Evolutionary conservation across 1,284 basidiomycete species (phyloP), one percentile per base, ranked within the genome.

Genomic region (Moniliella sp.): DNA sequence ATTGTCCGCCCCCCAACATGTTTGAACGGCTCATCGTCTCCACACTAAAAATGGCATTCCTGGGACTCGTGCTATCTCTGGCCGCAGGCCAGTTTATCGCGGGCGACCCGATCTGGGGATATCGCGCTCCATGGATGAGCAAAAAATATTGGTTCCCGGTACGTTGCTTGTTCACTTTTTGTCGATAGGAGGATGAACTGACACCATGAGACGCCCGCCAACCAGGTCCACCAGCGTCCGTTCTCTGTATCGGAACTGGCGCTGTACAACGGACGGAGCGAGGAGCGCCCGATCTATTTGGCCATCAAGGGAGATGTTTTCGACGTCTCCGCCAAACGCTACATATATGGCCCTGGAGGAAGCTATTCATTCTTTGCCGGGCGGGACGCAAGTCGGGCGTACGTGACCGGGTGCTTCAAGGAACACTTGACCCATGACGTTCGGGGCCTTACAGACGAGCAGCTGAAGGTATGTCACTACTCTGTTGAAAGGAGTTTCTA

Each of bases 291-390:
- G 12, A 64, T 88, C 31, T 93, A 84, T 64, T 64, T 52, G 15
- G 37, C 46, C 14, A 78, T 94, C 52, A 77, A 83, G 54, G 80
- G 82, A 12, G 75, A 79, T 34, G 83, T 97, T 2, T 94, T 75
- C 64, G 86, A 97, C 55, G 88, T 97, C 26, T 72, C 74, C 19
- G 63, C 65, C 27, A 73, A 73, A 46, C 69, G 74, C 30, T 66
- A 70, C 36, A 73, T 79, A n/a, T 94, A 94, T 61, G 81, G 83
- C 1, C 48, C 48, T 0, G 49, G 50, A 9, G 50, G 54, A 10
- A 38, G 40, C 17, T 59, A 59, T 28, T 33, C 40, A 14, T 48
- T 57, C 35, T 57, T 59, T 30, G 45, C 50, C 16, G 56, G 56
- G 5, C 37, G 32, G 15, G 56, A 59, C 23, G 56, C 56, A 4